Percentiles rank a stretch among this genome's conserved stretches.
These are phyloP conservation scores for Hypoxylon sp. DNA, from an alignment of 2,329 filamentous ascomycete genomes.

Conservation along the genomic window DNA sequence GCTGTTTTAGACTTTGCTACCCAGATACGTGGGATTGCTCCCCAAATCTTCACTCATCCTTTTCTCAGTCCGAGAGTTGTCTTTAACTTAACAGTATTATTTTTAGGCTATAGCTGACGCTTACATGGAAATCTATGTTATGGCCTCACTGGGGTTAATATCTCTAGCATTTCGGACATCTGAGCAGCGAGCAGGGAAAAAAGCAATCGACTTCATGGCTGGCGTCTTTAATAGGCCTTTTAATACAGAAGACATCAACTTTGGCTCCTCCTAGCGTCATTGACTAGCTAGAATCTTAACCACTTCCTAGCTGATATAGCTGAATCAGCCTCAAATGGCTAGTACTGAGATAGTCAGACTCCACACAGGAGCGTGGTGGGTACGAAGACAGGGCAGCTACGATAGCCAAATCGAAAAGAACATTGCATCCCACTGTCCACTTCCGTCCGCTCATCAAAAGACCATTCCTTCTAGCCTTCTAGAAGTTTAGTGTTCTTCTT, in stretches of 20 bases:
- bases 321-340: conserved; percentile 37
- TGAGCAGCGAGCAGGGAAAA: background rate
- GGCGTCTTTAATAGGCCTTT: background rate
- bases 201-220: background rate
- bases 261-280: conserved; percentile 1
- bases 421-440: conserved; percentile 31
- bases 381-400: conserved; percentile 33
- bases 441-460: conserved; percentile 28
- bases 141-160: background rate
- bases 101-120: conserved; percentile 10
- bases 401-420: conserved; percentile 37
- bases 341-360: conserved; percentile 13
- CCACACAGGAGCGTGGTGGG: conserved; percentile 27
- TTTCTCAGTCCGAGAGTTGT: background rate
- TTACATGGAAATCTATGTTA: conserved; percentile 1
- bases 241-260: background rate
- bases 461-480: conserved; percentile 25
- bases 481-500: conserved; percentile 14
- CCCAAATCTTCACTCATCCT: background rate
- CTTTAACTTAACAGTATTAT: background rate
- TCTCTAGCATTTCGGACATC: too few relatives aligned
- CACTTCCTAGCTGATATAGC: conserved; percentile 19
- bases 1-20: conserved; percentile 1
- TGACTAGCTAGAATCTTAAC: conserved; percentile 10
- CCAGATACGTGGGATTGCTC: background rate